Percentiles rank a stretch among this genome's conserved stretches.
Evolutionary conservation across 768 basidiomycete species (phyloP).

Genomic region (Mycena galericulata): DNA sequence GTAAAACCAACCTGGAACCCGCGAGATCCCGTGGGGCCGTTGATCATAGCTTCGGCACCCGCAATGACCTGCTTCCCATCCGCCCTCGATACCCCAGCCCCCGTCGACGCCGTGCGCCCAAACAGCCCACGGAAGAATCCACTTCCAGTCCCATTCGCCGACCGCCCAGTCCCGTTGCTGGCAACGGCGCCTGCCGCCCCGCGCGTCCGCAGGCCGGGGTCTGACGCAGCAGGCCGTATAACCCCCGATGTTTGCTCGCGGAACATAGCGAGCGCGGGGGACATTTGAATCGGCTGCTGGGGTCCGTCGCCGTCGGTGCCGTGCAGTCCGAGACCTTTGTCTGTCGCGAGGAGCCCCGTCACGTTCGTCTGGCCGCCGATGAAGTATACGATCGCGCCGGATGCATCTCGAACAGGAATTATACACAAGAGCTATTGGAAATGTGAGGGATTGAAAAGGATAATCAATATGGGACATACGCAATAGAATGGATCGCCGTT

Average conservation of each 20-base stretch:
- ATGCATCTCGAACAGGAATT: conserved; percentile 30
- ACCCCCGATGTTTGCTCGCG: not conserved
- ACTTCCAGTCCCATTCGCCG: conserved; percentile 2
- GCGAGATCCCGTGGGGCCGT: conserved; percentile 2
- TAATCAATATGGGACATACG: not conserved
- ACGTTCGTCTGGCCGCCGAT: conserved; percentile 36
- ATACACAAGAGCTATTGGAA: conserved; percentile 32
- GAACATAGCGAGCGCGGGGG: conserved; percentile 26
- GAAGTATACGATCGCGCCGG: conserved; percentile 32
- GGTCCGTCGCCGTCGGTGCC: not conserved
- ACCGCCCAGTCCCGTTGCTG: too few relatives aligned
- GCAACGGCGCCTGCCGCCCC: conserved; percentile 17
- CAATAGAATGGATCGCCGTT: conserved; percentile 36
- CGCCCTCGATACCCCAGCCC: not conserved
- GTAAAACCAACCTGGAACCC: conserved; percentile 24
- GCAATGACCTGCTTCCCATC: conserved; percentile 33
- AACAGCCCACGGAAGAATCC: conserved; percentile 33
- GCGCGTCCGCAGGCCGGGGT: not conserved
- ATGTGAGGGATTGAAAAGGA: not conserved
- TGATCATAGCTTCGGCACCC: conserved; percentile 33
- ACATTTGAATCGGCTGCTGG: conserved; percentile 23
- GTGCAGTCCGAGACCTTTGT: conserved; percentile 17
- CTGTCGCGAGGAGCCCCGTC: conserved; percentile 28
- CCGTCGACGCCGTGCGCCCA: conserved; percentile 6
- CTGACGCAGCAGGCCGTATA: not conserved